Conservation (phyloP, 805 yeast species). For the Tetrapisispora fleetii region DNA sequence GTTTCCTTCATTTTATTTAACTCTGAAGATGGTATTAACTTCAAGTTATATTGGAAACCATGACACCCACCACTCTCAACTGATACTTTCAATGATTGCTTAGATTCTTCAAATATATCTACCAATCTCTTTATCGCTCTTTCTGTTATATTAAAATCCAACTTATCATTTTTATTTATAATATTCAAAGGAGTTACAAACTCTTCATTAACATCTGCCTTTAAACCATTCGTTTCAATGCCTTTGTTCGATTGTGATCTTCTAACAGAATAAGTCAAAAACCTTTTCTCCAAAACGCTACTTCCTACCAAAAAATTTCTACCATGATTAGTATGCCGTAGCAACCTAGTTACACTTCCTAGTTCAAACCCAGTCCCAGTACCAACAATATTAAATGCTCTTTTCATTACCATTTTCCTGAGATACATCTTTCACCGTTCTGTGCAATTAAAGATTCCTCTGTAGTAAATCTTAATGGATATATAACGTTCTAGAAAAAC, state of each 20-base stretch:
- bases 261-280: background rate
- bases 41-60: slow-evolving; percentile 84
- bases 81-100: slow-evolving; percentile 48
- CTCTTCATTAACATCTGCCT: slow-evolving; percentile 1
- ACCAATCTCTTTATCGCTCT: slow-evolving; percentile 22
- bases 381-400: background rate
- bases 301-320: too few species aligned
- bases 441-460: too few species aligned
- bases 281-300: too few species aligned
- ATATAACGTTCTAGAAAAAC: too few species aligned
- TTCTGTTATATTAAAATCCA: slow-evolving; percentile 17
- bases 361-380: slow-evolving; percentile 8
- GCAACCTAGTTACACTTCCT: background rate
- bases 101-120: slow-evolving; percentile 17
- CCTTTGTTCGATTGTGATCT: background rate
- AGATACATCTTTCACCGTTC: too few species aligned
- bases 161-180: slow-evolving; percentile 13
- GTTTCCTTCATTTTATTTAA: background rate
- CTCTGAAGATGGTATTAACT: slow-evolving; percentile 40
- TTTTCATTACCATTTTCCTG: background rate
- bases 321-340: background rate
- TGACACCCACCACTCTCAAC: slow-evolving; percentile 98
- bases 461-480: too few species aligned
- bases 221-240: background rate
- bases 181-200: slow-evolving; percentile 16